Base-by-base conservation (phyloP, 768 basidiomycete species). In the Pisolithus orientalis region DNA sequence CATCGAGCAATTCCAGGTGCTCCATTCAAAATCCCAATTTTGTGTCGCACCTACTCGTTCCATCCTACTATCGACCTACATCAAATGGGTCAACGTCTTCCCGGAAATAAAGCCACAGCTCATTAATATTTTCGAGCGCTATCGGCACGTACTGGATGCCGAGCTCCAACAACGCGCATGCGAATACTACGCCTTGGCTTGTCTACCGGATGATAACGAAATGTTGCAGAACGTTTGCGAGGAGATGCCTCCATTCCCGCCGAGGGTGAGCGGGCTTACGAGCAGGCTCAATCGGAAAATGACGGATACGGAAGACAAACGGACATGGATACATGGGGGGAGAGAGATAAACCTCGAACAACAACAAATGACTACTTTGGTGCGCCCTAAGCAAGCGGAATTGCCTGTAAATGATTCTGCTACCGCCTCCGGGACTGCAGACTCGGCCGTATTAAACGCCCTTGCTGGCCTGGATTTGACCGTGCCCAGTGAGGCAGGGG, bases 11-110 rank as follows among this genome's bases (percentile, higher is more conserved):
- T 96, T 98, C 68, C 88, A 90, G 57, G 75, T 87, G 3, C 72
- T 98, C 6, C 94, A 99, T 69, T 83, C 91, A 6, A 98, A 97
- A 66, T 94, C 94, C 13, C 93, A 95, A 66, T 90, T 92, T 64
- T 96, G 94, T 64, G 80, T 89, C 37, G 93, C 94, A 5, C 74
- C 94, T 29, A 98, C 96, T 7, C 83, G 95, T 32, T 87, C 94
- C 0, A 77, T 99, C 29, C 81, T 99, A 27, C 76, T 99, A 34
- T 95, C 96, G 10, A 97, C 96, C 1, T 99, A 99, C 66, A 87
- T 97, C 74, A 99, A 99, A 80, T 98, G 95, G 95, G 93, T 96
- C 57, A 99, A 99, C 66, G 90, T 99, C 52, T 99, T 98, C 70
- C 96, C 96, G 17, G 96, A 99, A 68, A 96, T 99, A 72, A 96